Evolutionary conservation across 768 basidiomycete species (phyloP).

Genomic region (Rubroboletus satanas): DNA sequence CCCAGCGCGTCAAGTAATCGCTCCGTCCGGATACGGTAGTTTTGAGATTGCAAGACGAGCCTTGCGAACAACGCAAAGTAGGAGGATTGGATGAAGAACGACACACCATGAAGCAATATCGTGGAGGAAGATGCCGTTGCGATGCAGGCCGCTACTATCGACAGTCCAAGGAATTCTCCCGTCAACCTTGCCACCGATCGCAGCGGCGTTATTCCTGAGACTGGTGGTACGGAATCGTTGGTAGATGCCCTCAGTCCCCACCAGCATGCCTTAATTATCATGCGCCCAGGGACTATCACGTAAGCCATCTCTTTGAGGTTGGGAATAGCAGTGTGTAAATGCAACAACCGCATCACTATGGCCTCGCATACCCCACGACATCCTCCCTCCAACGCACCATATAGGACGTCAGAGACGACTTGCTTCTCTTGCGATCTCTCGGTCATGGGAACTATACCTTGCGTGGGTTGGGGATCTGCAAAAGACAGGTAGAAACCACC

Average conservation of each 20-base stretch:
- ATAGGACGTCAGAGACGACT: conserved; percentile 3
- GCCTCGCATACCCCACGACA: conserved; percentile 15
- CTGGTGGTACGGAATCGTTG: not conserved
- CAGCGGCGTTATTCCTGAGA: not conserved
- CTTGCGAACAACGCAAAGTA: conserved; percentile 18
- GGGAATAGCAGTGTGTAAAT: conserved; percentile 2
- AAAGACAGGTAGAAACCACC: conserved; percentile 22
- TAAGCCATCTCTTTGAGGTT: conserved; percentile 1
- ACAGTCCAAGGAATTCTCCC: conserved; percentile 11
- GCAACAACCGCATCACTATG: conserved; percentile 12
- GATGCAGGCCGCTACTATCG: conserved; percentile 3
- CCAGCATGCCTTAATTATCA: conserved; percentile 7
- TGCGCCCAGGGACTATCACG: conserved; percentile 7
- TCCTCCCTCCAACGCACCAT: conserved; percentile 12
- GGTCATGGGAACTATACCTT: not conserved
- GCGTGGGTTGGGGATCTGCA: not conserved
- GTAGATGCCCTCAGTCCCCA: conserved; percentile 11
- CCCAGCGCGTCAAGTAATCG: conserved; percentile 7
- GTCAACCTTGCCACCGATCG: conserved; percentile 9
- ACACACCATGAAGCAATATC: conserved; percentile 8
- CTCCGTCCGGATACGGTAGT: conserved; percentile 14
- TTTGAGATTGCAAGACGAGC: conserved; percentile 14
- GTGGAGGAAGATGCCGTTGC: not conserved
- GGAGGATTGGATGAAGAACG: conserved; percentile 9
- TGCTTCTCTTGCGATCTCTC: conserved; percentile 9